Base-by-base conservation (phyloP, 225 moss, liverwort and hornwort genomes). In the Straminergon stramineum region DNA sequence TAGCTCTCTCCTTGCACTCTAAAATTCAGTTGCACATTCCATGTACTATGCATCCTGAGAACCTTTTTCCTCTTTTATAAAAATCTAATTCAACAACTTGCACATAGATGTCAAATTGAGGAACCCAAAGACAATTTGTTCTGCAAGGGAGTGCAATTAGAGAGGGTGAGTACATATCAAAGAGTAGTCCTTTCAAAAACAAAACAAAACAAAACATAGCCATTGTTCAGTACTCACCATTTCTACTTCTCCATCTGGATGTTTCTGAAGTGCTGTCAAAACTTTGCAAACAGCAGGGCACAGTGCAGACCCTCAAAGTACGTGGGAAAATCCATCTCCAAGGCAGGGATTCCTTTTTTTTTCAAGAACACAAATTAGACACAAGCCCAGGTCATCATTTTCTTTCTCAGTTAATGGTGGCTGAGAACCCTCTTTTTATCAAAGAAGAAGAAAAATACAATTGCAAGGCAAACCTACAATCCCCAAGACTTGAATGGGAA, bases 391-490 rank as follows among this genome's bases (percentile, higher is more conserved):
- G 7, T 17, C n/a, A 11, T 58, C 39, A 17, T 17, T 58, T 79
- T 39, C 27, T 79, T 79, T 58, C 39, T 39, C 27, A 39, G 27
- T 39, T 12, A 39, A 58, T 39, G 58, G 39, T 28, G 39, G 0
- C n/a, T 2, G 39, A n/a, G n/a, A n/a, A n/a, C n/a, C 39, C 39
- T 58, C 39, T 27, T 39, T 10, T 28, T 0, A 1, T 7, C 7
- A 39, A 39, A 58, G 58, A 27, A 57, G 17, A 3, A 26, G 5
- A 26, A n/a, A 57, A n/a, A 8, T n/a, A n/a, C 27, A 80, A 17
- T 39, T 18, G 12, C 80, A 79, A n/a, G 17, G 27, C 58, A 58
- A n/a, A 57, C 13, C 56, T 37, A n/a, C 56, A 56, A 57, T 37
- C 57, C 57, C 26, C 17, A 7, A 26, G 6, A 56, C 24, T 17